Evolutionary conservation across 352 stramenopile species (phyloP).

Genomic region (Halophytophthora polymorphica): DNA sequence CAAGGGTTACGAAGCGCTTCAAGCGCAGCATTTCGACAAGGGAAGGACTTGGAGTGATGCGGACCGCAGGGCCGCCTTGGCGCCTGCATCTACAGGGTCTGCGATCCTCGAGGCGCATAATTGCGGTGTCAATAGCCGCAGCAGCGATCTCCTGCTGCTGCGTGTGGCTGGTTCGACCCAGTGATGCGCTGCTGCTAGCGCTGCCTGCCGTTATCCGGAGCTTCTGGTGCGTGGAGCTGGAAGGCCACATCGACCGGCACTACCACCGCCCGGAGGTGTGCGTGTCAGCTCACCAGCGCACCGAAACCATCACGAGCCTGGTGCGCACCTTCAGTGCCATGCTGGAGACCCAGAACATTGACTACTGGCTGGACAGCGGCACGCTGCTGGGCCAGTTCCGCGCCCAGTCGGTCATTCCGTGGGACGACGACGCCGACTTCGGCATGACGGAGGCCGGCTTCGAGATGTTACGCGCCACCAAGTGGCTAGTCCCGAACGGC

Average conservation of each 20-base stretch:
- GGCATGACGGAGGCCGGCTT: slow-evolving; percentile 44
- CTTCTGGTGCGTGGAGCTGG: slow-evolving; percentile 31
- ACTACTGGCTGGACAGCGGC: slow-evolving; percentile 72
- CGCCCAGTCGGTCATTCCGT: slow-evolving; percentile 44
- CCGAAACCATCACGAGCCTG: slow-evolving; percentile 34
- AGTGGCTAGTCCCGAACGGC: slow-evolving; percentile 20
- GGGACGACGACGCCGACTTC: slow-evolving; percentile 56
- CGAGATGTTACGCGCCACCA: slow-evolving; percentile 27
- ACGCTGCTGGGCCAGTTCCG: slow-evolving; percentile 56
- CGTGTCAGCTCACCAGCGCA: slow-evolving; percentile 34
- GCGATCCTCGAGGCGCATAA: too few relatives aligned
- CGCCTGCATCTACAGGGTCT: too few relatives aligned
- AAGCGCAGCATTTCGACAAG: too few relatives aligned
- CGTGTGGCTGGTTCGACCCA: too few relatives aligned
- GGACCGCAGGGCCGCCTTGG: too few relatives aligned
- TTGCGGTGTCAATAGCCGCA: too few relatives aligned
- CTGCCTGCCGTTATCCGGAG: slow-evolving; percentile 10
- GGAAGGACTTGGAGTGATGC: too few relatives aligned
- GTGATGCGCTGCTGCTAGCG: slow-evolving; percentile 5
- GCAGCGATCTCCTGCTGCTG: too few relatives aligned
- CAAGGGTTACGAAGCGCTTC: too few relatives aligned
- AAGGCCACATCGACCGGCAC: slow-evolving; percentile 37
- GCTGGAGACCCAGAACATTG: slow-evolving; percentile 37
- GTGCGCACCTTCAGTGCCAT: slow-evolving; percentile 38
- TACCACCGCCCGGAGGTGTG: slow-evolving; percentile 35